These are phyloP conservation scores for Sporothrix schenckii DNA, from an alignment of 2,329 filamentous ascomycete species.

Conservation along the genomic window DNA sequence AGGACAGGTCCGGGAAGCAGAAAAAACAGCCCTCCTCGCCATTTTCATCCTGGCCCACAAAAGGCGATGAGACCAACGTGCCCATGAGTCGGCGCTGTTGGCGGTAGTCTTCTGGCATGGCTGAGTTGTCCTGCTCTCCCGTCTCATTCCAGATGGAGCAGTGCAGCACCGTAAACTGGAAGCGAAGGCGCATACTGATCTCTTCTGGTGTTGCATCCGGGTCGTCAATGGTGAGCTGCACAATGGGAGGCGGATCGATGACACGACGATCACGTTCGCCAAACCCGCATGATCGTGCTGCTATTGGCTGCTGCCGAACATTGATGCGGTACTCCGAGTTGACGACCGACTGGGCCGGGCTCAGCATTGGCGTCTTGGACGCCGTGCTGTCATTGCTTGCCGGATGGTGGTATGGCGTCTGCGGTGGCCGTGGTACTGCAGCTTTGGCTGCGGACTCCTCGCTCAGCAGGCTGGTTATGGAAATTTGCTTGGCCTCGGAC, in stretches of 20 bases:
- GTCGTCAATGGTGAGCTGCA: constrained; percentile 70
- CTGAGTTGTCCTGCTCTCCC: constrained; percentile 68
- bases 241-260: constrained; percentile 81
- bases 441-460: constrained; percentile 32
- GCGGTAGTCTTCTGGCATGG: constrained; percentile 71
- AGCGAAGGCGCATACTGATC: constrained; percentile 54
- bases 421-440: not conserved
- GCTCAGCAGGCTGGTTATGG: constrained; percentile 42
- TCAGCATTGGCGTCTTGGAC: constrained; percentile 33
- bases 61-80: constrained; percentile 74
- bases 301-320: constrained; percentile 76
- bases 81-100: constrained; percentile 79
- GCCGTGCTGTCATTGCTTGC: constrained; percentile 25
- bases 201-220: constrained; percentile 59
- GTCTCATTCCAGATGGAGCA: constrained; percentile 75
- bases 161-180: constrained; percentile 71
- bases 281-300: constrained; percentile 79
- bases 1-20: constrained; percentile 81
- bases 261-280: constrained; percentile 80
- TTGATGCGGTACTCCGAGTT: constrained; percentile 51
- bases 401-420: constrained; percentile 15
- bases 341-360: constrained; percentile 24
- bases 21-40: constrained; percentile 79
- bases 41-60: constrained; percentile 73
- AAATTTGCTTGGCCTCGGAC: constrained; percentile 41